Conservation (phyloP, 148 eudicot species). For the Salicornia ramosissima region DNA sequence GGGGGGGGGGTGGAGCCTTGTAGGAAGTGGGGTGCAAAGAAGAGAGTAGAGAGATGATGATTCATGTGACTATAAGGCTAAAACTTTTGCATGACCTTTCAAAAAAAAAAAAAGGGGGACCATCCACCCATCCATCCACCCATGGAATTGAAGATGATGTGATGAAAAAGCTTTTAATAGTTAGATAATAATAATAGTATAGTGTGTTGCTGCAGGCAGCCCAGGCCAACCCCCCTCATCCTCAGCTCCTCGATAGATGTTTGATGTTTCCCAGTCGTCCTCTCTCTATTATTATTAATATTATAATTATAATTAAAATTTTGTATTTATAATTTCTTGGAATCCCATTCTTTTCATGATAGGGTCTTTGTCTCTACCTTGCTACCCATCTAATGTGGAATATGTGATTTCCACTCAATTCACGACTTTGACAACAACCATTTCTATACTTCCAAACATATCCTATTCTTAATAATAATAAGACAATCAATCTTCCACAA, state of each 20-base stretch:
- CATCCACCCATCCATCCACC: too few species aligned
- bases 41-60: not conserved
- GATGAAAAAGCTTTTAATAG: not conserved
- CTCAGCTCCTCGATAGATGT: too few species aligned
- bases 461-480: not conserved
- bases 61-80: not conserved
- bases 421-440: slow-evolving; percentile 1
- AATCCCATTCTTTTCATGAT: slow-evolving; percentile 14
- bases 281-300: too few species aligned
- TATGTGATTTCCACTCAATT: slow-evolving; percentile 9
- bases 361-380: not conserved
- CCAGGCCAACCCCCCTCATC: too few species aligned
- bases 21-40: too few species aligned
- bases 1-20: too few species aligned
- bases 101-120: not conserved
- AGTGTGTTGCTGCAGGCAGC: too few species aligned
- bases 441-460: too few species aligned
- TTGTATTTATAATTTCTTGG: not conserved
- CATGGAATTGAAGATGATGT: not conserved
- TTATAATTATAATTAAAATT: too few species aligned
- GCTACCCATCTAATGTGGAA: not conserved
- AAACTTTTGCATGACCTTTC: not conserved
- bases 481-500: slow-evolving; percentile 15
- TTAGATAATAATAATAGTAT: too few species aligned
- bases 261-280: too few species aligned